Evolutionary conservation across 2,329 filamentous ascomycete species (phyloP).

Genomic region (Capronia epimyces): DNA sequence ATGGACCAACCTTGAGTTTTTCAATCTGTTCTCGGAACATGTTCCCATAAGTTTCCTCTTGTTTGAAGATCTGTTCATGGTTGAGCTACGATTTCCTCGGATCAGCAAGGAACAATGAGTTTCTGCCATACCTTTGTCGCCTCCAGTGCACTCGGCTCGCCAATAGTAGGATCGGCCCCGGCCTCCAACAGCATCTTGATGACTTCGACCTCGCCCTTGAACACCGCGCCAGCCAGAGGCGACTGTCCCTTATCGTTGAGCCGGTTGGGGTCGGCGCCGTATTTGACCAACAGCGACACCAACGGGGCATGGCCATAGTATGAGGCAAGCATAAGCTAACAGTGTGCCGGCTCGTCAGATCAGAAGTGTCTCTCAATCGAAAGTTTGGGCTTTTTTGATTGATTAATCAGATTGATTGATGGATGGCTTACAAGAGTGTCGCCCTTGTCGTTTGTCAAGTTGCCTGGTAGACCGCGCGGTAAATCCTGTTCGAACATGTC

Average conservation of each 20-base stretch:
- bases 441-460: constrained; percentile 67
- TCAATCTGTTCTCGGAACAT: constrained; percentile 25
- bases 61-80: constrained; percentile 22
- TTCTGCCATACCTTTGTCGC: constrained; percentile 18
- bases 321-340: constrained; percentile 63
- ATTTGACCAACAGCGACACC: constrained; percentile 55
- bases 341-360: background rate
- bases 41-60: constrained; percentile 25
- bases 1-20: constrained; percentile 16
- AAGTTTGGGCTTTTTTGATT: background rate
- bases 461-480: constrained; percentile 59
- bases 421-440: constrained; percentile 58
- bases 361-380: too few species aligned
- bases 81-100: background rate
- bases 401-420: too few species aligned
- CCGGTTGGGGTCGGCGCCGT: constrained; percentile 62
- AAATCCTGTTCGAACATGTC: constrained; percentile 59
- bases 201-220: constrained; percentile 63
- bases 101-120: background rate
- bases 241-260: constrained; percentile 65
- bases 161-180: constrained; percentile 27
- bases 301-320: constrained; percentile 63
- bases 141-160: constrained; percentile 27
- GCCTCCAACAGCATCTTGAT: constrained; percentile 49
- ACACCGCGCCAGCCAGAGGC: constrained; percentile 65